Evolutionary conservation across 441 rosid species (phyloP).

Genomic region (Aquilaria agallochum): DNA sequence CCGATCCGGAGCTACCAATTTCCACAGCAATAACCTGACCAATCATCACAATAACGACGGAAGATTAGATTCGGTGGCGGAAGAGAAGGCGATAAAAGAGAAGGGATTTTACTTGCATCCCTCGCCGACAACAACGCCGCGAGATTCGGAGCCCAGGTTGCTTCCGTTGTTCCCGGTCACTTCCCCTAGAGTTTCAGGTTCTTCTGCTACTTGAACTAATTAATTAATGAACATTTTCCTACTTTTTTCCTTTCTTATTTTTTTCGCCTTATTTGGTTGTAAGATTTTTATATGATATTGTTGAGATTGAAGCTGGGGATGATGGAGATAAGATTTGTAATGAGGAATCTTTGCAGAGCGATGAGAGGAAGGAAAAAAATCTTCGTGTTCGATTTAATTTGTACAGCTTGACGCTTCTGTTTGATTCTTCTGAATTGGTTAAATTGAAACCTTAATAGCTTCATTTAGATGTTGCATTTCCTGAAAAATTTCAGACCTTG

Average conservation of each 20-base stretch:
- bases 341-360: constrained; percentile 33
- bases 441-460: no score
- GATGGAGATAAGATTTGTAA: constrained; percentile 35
- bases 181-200: constrained; percentile 74
- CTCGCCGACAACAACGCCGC: constrained; percentile 72
- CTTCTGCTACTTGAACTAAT: constrained; percentile 36
- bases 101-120: constrained; percentile 91
- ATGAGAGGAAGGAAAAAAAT: constrained; percentile 2
- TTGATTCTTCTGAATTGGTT: background rate
- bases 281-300: constrained; percentile 32
- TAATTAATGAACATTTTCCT: constrained; percentile 9
- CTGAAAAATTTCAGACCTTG: no score
- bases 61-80: constrained; percentile 34
- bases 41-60: constrained; percentile 16
- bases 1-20: constrained; percentile 42
- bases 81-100: constrained; percentile 82
- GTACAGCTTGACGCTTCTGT: constrained; percentile 22
- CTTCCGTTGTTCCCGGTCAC: constrained; percentile 89
- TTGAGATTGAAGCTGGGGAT: constrained; percentile 23
- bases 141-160: constrained; percentile 66
- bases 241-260: background rate
- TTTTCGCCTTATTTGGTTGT: constrained; percentile 13
- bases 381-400: constrained; percentile 34
- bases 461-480: no score
- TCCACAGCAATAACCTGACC: background rate